Base-by-base conservation (phyloP, 2,329 filamentous ascomycete species). In the Xylaria sp. region DNA sequence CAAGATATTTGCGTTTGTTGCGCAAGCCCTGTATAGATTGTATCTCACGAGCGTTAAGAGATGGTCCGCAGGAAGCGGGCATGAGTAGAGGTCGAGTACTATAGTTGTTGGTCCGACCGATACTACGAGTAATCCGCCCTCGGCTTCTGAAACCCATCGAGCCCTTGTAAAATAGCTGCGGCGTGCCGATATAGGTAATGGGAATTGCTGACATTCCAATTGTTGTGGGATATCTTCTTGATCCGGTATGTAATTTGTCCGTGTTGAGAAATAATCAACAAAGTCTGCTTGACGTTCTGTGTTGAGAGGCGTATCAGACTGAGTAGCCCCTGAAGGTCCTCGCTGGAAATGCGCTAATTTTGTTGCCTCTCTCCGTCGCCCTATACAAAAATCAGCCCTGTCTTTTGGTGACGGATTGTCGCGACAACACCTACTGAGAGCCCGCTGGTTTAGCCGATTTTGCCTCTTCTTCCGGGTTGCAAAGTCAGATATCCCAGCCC, bases 371-470 rank as follows among this genome's bases (percentile, higher is more conserved):
- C 46, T 49, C 26, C 46, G 46, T 9, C 46, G 20, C 46, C 46
- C 46, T 49, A 48, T 48, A 26, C 3, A 0, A 6, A 13, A 5
- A 49, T 49, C 4, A 49, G 23, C 9, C 10, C 11, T 15, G 20
- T 26, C 4, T 2, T 26, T 15, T 13, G 1, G 1, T 3, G 11
- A 11, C 13, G 11, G 20, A 26, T 26, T 26, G 9, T 15, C 23
- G 20, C 11, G 10, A 15, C 28, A 23, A 26, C 46, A 49, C 46
- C 46, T 26, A 49, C 46, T 26, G 31, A 63, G 53, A 38, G 61
- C 61, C 49, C 61, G 61, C 49, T 63, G 61, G 26, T 63, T 63
- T 20, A 63, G 17, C n/a, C 61, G 61, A 57, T 63, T 63, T 15
- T 63, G 61, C 6, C 40, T 31, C 61, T 40, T 63, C 51, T 63